Evolutionary conservation across 768 basidiomycete species (phyloP), one percentile per base, ranked within the genome.

Genomic region (Scleroderma bovista): DNA sequence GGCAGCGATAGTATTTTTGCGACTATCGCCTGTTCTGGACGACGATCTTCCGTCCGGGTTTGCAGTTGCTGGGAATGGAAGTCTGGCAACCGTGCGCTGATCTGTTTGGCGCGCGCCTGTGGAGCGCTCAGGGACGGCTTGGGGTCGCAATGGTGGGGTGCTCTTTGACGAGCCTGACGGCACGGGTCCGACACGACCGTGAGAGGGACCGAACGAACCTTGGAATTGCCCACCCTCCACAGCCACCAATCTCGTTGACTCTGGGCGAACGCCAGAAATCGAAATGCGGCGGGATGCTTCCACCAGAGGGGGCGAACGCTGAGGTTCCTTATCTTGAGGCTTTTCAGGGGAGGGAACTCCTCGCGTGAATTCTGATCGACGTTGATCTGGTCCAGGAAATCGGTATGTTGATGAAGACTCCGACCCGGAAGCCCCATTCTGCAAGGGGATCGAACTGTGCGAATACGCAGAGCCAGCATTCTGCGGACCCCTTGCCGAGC

Each of bases 271-370:
- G 12, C 76, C 73, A 19, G 78, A 75, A 36, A 77, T 63, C 1
- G 80, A 79, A 23, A 75, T 66, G 15, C 79, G 72, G 41, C 78
- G 67, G 22, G 61, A 64, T 16, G 75, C 60, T 46, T 82, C 78
- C 51, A 75, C 74, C 6, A 80, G 73, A 16, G 72, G 75, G 2
- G 75, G 75, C 15, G 80, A 77, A 26, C 47, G 36, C 1, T 48
- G 53, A 23, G 53, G 64, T 46, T 76, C 75, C 54, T 67, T 67
- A 46, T 71, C 72, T 56, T 60, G 57, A 61, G 37, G 34, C 67
- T 72, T 69, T 5, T 64, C 68, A 6, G 78, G 75, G 11, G 78
- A 77, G 0, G 73, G 67, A 15, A 64, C 63, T 45, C 63, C 60
- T 42, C 71, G 64, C 36, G 60, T 60, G 39, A 64, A 51, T 17